A percentile compares a stretch with the other conserved stretches of the same genome.
phyloP scores from a whole-genome alignment of 257 asterid genomes.

The Capsicum baccatum region DNA sequence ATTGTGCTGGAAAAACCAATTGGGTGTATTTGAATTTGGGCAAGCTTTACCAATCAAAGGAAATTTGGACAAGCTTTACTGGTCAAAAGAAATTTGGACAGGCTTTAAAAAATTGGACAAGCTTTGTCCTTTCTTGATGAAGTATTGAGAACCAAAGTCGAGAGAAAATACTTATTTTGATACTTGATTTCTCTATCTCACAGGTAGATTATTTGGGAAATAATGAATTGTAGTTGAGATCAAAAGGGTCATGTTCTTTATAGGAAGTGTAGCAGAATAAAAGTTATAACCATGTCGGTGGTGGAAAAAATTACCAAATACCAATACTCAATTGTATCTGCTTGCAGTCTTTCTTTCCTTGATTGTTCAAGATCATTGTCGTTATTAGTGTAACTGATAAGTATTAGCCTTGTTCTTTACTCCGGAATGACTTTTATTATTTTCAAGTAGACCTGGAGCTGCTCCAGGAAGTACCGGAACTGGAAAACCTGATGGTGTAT shows the following conservation, averaged over 20 bases:
- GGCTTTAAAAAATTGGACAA: too few relatives aligned
- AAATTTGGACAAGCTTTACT: background rate
- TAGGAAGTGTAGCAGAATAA: background rate
- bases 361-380: slow-evolving; percentile 20
- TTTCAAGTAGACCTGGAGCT: slow-evolving; percentile 58
- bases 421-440: background rate
- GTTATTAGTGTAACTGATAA: background rate
- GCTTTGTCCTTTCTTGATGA: background rate
- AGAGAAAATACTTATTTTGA: slow-evolving; percentile 8
- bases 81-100: too few relatives aligned
- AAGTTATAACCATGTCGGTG: background rate
- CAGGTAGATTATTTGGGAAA: slow-evolving; percentile 10
- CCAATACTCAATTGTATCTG: background rate
- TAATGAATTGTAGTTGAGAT: slow-evolving; percentile 8
- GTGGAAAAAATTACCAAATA: slow-evolving; percentile 14
- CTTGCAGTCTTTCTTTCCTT: slow-evolving; percentile 18
- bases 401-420: slow-evolving; percentile 19
- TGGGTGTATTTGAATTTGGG: slow-evolving; percentile 15
- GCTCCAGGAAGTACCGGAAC: slow-evolving; percentile 60
- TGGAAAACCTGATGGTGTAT: slow-evolving; percentile 61
- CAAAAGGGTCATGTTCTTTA: background rate
- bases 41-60: slow-evolving; percentile 10
- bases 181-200: slow-evolving; percentile 19
- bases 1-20: slow-evolving; percentile 16
- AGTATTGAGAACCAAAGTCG: background rate